Base-by-base conservation (phyloP, 2,329 filamentous ascomycete species). In the Parasarocladium wereldwijsianum region DNA sequence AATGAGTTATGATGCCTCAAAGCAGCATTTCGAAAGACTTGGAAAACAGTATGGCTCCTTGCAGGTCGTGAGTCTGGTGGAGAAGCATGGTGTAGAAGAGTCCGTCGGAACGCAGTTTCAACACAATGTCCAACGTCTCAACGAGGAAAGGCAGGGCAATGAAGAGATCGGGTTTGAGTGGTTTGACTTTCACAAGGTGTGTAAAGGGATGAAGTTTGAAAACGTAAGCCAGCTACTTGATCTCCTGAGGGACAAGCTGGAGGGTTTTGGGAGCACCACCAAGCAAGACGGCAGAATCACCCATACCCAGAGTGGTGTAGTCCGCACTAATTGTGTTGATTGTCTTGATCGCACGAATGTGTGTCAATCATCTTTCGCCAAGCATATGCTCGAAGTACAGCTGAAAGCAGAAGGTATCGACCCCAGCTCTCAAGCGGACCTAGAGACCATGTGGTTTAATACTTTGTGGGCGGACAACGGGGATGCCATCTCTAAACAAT, bases 301-400 rank as follows among this genome's bases (percentile, higher is more conserved):
- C 11, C 41, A 47, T 4, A 57, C 48, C 26, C 86, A 94, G 48
- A 63, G 58, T 16, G 86, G 86, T 2, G 70, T 93, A 6, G 51
- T 96, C n/a, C 69, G 90, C 33, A 94, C 85, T 2, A 98, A 98
- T 46, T 98, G 90, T 52, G 96, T 98, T 90, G 90, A 98, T 47
- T 98, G 90, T 43, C 60, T 98, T 8, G 90, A 98, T 49, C 73
- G 90, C 14, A 98, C 90, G 2, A 96, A 96, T 41, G 86, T 98
- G 14, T 85, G 86, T 23, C 87, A 96, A 52, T 93, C 83, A 45
- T 90, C 85, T 0, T 86, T 86, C 47, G 90, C 72, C 5, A 81
- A 84, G 44, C 73, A 78, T 45, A 80, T 83, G 39, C 63, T 98
- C 3, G 84, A 94, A 40, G 50, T 66, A 18, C 84, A 94, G 45